These are phyloP conservation scores for Ampelocalamus luodianensis DNA, from an alignment of 176 grass and related monocot genomes.

Conservation along the genomic window DNA sequence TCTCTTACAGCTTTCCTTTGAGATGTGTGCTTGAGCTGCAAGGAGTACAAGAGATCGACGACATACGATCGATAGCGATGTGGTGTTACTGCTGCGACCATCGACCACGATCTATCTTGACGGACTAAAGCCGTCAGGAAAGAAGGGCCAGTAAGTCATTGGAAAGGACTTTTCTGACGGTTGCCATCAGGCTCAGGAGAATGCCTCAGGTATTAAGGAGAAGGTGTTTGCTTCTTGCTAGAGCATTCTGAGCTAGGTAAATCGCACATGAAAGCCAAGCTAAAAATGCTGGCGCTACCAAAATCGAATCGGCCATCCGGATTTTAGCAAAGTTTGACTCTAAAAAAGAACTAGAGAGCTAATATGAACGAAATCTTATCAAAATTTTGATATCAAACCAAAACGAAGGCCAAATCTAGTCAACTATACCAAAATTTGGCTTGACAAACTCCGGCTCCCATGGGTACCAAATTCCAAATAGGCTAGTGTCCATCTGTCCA, in stretches of 20 bases:
- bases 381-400: too few relatives aligned
- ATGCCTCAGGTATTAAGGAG: background rate
- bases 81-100: background rate
- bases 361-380: too few relatives aligned
- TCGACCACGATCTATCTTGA: background rate
- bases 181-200: background rate
- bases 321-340: too few relatives aligned
- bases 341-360: too few relatives aligned
- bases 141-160: background rate
- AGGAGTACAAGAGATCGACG: background rate
- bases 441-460: too few relatives aligned
- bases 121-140: background rate
- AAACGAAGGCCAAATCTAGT: too few relatives aligned
- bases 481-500: background rate
- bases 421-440: too few relatives aligned
- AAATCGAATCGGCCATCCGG: too few relatives aligned
- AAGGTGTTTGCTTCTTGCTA: background rate
- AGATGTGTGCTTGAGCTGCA: background rate
- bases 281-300: too few relatives aligned
- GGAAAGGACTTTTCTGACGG: background rate
- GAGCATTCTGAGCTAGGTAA: background rate
- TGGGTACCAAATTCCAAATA: too few relatives aligned
- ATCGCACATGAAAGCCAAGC: too few relatives aligned
- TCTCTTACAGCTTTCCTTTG: background rate
- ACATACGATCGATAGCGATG: background rate